Evolutionary conservation across 495 filamentous ascomycete species (phyloP).

Genomic region (Neurospora intermedia): DNA sequence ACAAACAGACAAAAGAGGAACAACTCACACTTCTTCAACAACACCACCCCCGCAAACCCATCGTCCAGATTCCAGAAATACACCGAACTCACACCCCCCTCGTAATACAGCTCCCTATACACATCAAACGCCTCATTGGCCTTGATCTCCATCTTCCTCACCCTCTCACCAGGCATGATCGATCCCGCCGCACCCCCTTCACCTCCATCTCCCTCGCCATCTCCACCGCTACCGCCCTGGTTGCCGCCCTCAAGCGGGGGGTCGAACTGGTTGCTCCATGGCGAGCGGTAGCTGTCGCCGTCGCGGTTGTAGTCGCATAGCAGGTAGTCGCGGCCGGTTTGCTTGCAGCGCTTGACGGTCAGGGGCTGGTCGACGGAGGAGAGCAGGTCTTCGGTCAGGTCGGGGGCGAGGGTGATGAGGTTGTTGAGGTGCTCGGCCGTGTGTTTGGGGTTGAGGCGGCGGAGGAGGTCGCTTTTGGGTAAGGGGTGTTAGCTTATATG

Average conservation of each 20-base stretch:
- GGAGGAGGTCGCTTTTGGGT: conserved; percentile 78
- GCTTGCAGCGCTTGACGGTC: conserved; percentile 69
- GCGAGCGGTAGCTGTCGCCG: conserved; percentile 90
- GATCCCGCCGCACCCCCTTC: conserved; percentile 46
- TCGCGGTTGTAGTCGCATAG: conserved; percentile 99
- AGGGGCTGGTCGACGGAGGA: conserved; percentile 95
- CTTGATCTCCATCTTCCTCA: conserved; percentile 83
- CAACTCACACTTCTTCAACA: conserved; percentile 80
- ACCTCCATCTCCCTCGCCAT: conserved; percentile 27
- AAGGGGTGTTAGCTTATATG: not conserved
- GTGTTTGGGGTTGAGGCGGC: conserved; percentile 88
- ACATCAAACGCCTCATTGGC: conserved; percentile 96
- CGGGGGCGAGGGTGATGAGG: conserved; percentile 75
- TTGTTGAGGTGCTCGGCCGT: conserved; percentile 74
- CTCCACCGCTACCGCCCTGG: conserved; percentile 27
- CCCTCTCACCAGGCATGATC: conserved; percentile 63
- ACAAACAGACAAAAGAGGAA: not conserved
- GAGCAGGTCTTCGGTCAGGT: conserved; percentile 94
- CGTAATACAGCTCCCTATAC: conserved; percentile 95
- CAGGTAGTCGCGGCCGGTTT: conserved; percentile 88
- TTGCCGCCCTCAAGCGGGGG: conserved; percentile 53
- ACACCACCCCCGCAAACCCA: conserved; percentile 90
- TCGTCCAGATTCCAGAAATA: conserved; percentile 99
- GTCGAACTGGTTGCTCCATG: conserved; percentile 98
- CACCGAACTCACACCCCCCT: conserved; percentile 87